phyloP scores from a whole-genome alignment of 768 basidiomycete genomes.

The Paxillus involutus region DNA sequence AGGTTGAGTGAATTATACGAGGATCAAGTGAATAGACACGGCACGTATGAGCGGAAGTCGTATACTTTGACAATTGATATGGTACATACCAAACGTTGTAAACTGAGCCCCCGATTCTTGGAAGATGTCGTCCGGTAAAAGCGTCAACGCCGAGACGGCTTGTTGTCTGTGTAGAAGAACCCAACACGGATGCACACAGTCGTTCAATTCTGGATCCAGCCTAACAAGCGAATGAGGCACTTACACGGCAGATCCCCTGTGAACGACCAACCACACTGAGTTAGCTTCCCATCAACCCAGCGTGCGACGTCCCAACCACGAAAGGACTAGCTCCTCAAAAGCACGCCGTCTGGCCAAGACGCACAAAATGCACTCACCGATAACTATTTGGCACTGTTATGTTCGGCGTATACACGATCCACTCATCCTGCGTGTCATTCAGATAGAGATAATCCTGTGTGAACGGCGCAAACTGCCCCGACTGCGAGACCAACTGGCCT shows the following conservation, averaged over 20 bases:
- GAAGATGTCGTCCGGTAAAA: slow-evolving; percentile 45
- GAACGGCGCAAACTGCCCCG: slow-evolving; percentile 69
- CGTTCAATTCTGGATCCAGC: neutral
- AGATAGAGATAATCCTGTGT: slow-evolving; percentile 42
- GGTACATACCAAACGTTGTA: slow-evolving; percentile 43
- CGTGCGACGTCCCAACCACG: neutral
- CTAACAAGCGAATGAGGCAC: too few species aligned
- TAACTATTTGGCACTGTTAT: slow-evolving; percentile 37
- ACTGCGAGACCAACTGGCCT: slow-evolving; percentile 70
- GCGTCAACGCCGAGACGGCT: slow-evolving; percentile 45
- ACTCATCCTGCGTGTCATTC: slow-evolving; percentile 34
- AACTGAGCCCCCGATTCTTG: slow-evolving; percentile 55
- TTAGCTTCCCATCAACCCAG: neutral
- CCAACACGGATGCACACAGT: neutral
- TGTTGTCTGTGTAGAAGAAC: slow-evolving; percentile 37
- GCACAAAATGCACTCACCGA: slow-evolving; percentile 36
- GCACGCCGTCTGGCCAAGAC: neutral
- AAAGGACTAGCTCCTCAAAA: too few species aligned
- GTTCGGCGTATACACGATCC: slow-evolving; percentile 34
- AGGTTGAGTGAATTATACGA: too few species aligned
- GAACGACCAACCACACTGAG: neutral
- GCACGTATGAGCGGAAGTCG: too few species aligned
- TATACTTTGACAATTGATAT: too few species aligned
- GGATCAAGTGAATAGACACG: too few species aligned
- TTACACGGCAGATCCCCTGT: slow-evolving; percentile 2